A percentile compares a stretch with the other conserved stretches of the same genome.
phyloP scores from a whole-genome alignment of 495 filamentous ascomycete species.

The Entonaema liquescens region DNA sequence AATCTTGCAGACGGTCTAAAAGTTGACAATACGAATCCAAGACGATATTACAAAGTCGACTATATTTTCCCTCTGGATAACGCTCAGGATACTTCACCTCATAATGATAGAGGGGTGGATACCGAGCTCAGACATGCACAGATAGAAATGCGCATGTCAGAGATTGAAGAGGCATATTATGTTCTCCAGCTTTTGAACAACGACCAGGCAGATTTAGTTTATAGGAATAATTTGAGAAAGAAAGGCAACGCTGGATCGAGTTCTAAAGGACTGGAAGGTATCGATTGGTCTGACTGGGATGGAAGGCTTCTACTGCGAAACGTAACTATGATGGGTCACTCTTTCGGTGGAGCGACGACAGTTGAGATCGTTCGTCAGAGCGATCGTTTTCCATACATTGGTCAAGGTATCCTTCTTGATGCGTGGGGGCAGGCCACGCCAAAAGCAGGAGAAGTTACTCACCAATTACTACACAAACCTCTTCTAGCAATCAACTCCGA shows the following conservation, averaged over 20 bases:
- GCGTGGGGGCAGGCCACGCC: constrained; percentile 62
- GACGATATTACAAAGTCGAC: constrained; percentile 51
- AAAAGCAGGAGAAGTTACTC: constrained; percentile 42
- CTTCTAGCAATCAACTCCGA: constrained; percentile 67
- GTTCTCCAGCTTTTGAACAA: constrained; percentile 63
- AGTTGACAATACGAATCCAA: constrained; percentile 14
- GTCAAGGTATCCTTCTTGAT: constrained; percentile 68
- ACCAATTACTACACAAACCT: constrained; percentile 57
- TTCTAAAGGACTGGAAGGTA: constrained; percentile 51
- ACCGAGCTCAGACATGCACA: constrained; percentile 61
- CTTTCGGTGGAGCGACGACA: constrained; percentile 70
- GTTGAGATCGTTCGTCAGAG: constrained; percentile 64
- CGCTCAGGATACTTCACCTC: constrained; percentile 48
- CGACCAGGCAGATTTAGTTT: constrained; percentile 52
- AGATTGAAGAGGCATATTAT: constrained; percentile 65
- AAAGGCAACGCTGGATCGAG: constrained; percentile 61
- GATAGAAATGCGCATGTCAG: constrained; percentile 69
- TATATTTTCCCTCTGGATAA: constrained; percentile 57
- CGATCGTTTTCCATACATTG: constrained; percentile 59
- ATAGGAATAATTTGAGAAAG: constrained; percentile 57
- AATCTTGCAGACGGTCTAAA: constrained; percentile 13
- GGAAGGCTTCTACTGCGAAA: constrained; percentile 57
- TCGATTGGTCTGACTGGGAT: constrained; percentile 53
- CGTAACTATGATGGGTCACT: constrained; percentile 71
- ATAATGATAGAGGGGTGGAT: constrained; percentile 48